Base-by-base conservation (phyloP, 768 basidiomycete species). In the Amanita phalloides region DNA sequence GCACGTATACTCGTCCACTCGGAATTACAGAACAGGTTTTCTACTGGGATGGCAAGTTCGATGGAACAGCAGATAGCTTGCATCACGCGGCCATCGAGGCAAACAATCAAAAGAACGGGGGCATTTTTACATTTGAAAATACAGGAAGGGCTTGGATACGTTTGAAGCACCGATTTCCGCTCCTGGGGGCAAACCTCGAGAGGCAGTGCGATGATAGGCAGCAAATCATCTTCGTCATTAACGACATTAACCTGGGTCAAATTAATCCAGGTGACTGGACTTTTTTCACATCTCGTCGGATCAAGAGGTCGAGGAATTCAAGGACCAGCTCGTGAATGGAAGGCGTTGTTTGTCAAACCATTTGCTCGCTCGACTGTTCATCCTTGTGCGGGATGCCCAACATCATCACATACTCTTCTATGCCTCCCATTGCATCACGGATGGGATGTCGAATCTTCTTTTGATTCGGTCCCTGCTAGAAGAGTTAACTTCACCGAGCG, bases 361-460 rank as follows among this genome's bases (percentile, higher is more conserved):
- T 11, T 38, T 69, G 7, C 63, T 71, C 8, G 64, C 65, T 9
- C 64, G 66, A 10, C 17, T 76, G 0, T 62, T 66, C 43, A 57
- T 75, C 51, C 61, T 72, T 33, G 58, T 55, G 28, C 69, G 64
- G 42, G 55, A 57, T 14, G 30, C 60, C 2, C 61, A 64, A 7
- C 58, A 52, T 8, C 60, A 68, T 28, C 71, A 75, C 54, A 30
- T 74, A 25, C 45, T 74, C 26, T 50, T 71, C 14, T 49, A 67
- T 35, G 55, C 66, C 25, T 67, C 73, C 1, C 75, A 78, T 55
- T 62, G 65, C 41, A 68, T 76, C 39, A 63, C 68, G 0, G 75
- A 77, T 55, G 71, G 68, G 5, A 61, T 66, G 23, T 62, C 66
- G 4, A 69, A 63, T 46, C 35, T 49, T 13, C 66, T 63, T 7